Evolutionary conservation across 768 basidiomycete genomes (phyloP).

Genomic region (Trametopsis cervina): DNA sequence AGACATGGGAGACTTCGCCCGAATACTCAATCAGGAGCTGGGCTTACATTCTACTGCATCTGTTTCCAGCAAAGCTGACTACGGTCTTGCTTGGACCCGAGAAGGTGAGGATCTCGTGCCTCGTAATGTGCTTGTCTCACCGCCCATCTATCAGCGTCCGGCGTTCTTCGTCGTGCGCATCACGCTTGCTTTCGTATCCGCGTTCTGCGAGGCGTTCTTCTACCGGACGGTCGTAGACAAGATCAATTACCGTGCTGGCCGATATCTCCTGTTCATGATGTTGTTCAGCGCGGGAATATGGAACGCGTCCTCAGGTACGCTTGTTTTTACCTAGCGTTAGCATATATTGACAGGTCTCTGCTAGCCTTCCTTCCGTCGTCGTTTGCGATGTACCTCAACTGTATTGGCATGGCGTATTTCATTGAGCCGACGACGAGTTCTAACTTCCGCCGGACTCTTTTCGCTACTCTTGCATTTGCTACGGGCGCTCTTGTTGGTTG

Average conservation of each 20-base stretch:
- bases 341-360: constrained; percentile 10
- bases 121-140: constrained; percentile 9
- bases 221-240: constrained; percentile 76
- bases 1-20: constrained; percentile 97
- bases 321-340: not conserved
- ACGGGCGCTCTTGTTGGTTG: constrained; percentile 87
- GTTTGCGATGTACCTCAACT: constrained; percentile 87
- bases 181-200: constrained; percentile 63
- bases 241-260: constrained; percentile 83
- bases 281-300: constrained; percentile 91
- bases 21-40: constrained; percentile 89
- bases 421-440: constrained; percentile 48
- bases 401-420: constrained; percentile 70
- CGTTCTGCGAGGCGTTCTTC: constrained; percentile 73
- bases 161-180: constrained; percentile 89
- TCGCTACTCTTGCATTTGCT: constrained; percentile 67
- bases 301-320: constrained; percentile 77
- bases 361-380: constrained; percentile 91
- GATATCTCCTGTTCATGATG: constrained; percentile 89
- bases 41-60: constrained; percentile 84
- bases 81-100: constrained; percentile 46
- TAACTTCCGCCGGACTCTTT: constrained; percentile 50
- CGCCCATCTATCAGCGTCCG: constrained; percentile 51
- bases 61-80: constrained; percentile 57
- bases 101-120: constrained; percentile 49